Evolutionary conservation across 2,329 filamentous ascomycete species (phyloP), one percentile per base, ranked within the genome.

Genomic region (Diaporthe sp.): DNA sequence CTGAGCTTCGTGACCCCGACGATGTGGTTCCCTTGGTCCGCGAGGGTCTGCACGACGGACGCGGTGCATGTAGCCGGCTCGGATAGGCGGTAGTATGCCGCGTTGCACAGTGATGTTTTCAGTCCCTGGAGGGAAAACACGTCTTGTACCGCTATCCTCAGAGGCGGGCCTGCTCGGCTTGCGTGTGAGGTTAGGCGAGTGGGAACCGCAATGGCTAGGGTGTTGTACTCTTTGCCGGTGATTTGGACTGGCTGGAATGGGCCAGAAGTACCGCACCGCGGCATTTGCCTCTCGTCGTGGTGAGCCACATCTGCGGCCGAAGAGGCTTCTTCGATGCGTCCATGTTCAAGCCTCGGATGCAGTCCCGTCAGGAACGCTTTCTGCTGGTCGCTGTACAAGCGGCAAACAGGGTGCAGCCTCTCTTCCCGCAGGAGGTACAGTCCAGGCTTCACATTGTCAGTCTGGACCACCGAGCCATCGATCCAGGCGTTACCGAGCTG

Each of bases 21-120:
- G 12, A 90, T 80, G 12, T 89, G 81, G 0, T 90, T 92, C 0
- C 92, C 92, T 2, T 89, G 86, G 69, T 92, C 87, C 4, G 93
- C 85, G 0, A 94, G 82, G 1, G 85, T 84, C 68, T 91, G 88
- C 0, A 91, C 86, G 1, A 88, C 84, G 0, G 86, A 79, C 0
- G 89, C 88, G 1, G 89, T 91, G 3, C 78, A 79, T 2, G 82
- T 85, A 0, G 85, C 83, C 2, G 85, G 79, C 1, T 84, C 82
- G 67, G 91, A 89, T 2, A 93, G 81, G 39, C 87, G 82, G 37
- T 87, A 88, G 85, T 88, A 93, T 2, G 91, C 88, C 39, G 89
- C 84, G 72, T 90, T 92, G 0, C 91, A 92, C 44, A 89, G 85
- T 1, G 86, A 86, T 0, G 89, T 92, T 19, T 86, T 86, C 0